Percentiles rank a stretch among this genome's conserved stretches.
These are phyloP conservation scores for Boletus fagicola DNA, from an alignment of 768 basidiomycete genomes.

Conservation along the genomic window DNA sequence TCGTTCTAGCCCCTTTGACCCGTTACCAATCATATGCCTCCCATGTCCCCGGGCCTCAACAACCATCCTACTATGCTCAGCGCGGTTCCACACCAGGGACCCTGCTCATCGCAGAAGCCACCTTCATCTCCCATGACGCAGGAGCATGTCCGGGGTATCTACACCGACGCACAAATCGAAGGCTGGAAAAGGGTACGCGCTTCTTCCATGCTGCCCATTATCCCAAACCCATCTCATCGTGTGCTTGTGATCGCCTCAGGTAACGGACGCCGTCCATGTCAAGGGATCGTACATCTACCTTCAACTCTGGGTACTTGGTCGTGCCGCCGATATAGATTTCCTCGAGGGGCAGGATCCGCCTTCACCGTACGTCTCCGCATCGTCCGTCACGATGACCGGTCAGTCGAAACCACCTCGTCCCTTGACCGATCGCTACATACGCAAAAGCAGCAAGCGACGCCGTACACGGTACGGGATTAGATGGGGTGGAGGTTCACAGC, in stretches of 20 bases:
- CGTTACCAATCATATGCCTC: conserved; percentile 37
- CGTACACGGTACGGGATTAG: conserved; percentile 40
- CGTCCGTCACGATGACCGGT: conserved; percentile 26
- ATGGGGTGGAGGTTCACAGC: conserved; percentile 45
- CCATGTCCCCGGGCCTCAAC: conserved; percentile 39
- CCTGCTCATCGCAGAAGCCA: conserved; percentile 57
- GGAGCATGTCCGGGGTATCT: conserved; percentile 66
- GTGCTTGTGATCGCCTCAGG: conserved; percentile 27
- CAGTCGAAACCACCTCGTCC: conserved; percentile 17
- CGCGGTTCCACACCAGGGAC: conserved; percentile 48
- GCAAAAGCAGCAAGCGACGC: conserved; percentile 35
- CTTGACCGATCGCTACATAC: conserved; percentile 26
- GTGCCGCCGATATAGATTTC: conserved; percentile 36
- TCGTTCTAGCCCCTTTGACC: conserved; percentile 55
- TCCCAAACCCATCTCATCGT: not conserved
- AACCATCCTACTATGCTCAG: conserved; percentile 49
- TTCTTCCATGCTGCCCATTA: no score
- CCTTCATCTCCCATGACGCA: conserved; percentile 47
- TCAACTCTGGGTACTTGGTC: conserved; percentile 58
- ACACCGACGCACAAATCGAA: conserved; percentile 53
- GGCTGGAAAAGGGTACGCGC: conserved; percentile 47
- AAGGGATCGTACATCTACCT: conserved; percentile 46
- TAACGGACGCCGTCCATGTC: conserved; percentile 57
- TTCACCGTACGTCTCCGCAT: conserved; percentile 36
- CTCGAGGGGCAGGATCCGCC: conserved; percentile 33